phyloP scores from a whole-genome alignment of 495 filamentous ascomycete genomes.

The Geoglossum glabrum region DNA sequence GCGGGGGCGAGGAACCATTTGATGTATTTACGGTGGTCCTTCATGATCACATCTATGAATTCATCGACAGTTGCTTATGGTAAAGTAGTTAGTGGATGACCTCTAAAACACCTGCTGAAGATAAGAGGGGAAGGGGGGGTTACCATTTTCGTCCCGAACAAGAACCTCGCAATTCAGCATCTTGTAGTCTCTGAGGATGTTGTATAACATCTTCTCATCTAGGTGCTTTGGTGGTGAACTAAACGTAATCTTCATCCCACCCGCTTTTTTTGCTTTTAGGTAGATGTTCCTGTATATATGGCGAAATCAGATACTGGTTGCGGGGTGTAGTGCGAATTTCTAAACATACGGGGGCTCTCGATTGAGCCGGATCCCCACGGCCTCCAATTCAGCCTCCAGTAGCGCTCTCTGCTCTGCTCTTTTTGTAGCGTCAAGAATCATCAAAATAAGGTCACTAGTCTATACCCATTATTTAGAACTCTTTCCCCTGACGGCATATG shows the following conservation, averaged over 20 bases:
- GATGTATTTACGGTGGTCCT: constrained; percentile 96
- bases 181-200: constrained; percentile 95
- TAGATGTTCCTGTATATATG: constrained; percentile 90
- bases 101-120: neutral
- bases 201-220: constrained; percentile 94
- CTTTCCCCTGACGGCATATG: neutral
- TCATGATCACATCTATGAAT: constrained; percentile 99
- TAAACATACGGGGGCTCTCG: constrained; percentile 65
- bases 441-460: constrained; percentile 92
- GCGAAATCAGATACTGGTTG: neutral
- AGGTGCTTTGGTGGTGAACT: constrained; percentile 68
- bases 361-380: constrained; percentile 90
- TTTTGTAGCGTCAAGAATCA: constrained; percentile 96
- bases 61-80: constrained; percentile 74
- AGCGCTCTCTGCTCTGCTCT: constrained; percentile 81
- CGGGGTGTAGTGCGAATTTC: neutral
- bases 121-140: neutral
- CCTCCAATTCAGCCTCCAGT: constrained; percentile 82
- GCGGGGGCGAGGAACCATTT: constrained; percentile 28
- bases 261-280: constrained; percentile 90
- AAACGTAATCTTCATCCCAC: constrained; percentile 97
- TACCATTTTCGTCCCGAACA: constrained; percentile 79
- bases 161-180: constrained; percentile 95
- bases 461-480: constrained; percentile 17
- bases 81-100: neutral